A percentile compares a stretch with the other conserved stretches of the same genome.
These are phyloP conservation scores for Citrus sp. DNA, from an alignment of 345 rosid genomes.

Conservation along the genomic window DNA sequence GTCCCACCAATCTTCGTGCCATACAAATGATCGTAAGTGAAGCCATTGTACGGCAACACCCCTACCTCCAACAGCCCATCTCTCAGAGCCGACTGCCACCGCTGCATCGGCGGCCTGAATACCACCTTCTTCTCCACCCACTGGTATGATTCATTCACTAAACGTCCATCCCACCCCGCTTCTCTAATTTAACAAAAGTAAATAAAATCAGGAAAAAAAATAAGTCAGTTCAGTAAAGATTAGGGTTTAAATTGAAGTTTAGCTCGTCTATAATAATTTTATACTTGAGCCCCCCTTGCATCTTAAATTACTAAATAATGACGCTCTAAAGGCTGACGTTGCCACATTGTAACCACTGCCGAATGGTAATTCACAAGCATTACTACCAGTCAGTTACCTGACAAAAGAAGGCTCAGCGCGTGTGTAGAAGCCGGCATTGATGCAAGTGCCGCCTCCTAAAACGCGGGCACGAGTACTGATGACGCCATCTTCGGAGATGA, in stretches of 20 bases:
- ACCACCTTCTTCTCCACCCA: slow-evolving; percentile 71
- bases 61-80: slow-evolving; percentile 64
- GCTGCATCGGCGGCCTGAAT: slow-evolving; percentile 41
- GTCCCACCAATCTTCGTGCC: slow-evolving; percentile 82
- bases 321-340: not conserved
- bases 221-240: too few relatives aligned
- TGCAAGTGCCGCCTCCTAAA: slow-evolving; percentile 65
- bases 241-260: too few relatives aligned
- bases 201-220: not conserved
- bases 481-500: slow-evolving; percentile 72
- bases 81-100: slow-evolving; percentile 74
- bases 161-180: slow-evolving; percentile 50
- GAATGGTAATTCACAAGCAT: too few relatives aligned
- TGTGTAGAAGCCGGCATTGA: slow-evolving; percentile 69
- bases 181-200: slow-evolving; percentile 11
- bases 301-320: too few relatives aligned
- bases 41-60: slow-evolving; percentile 62
- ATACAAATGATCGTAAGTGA: slow-evolving; percentile 58
- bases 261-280: too few relatives aligned
- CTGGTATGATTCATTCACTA: slow-evolving; percentile 50
- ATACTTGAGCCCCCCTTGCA: not conserved
- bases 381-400: slow-evolving; percentile 16
- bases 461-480: slow-evolving; percentile 62
- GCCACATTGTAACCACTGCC: too few relatives aligned
- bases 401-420: slow-evolving; percentile 44